A percentile compares a stretch with the other conserved stretches of the same genome.
Conservation (phyloP, 1,284 basidiomycete species). For the Fistulinella staudtii region DNA sequence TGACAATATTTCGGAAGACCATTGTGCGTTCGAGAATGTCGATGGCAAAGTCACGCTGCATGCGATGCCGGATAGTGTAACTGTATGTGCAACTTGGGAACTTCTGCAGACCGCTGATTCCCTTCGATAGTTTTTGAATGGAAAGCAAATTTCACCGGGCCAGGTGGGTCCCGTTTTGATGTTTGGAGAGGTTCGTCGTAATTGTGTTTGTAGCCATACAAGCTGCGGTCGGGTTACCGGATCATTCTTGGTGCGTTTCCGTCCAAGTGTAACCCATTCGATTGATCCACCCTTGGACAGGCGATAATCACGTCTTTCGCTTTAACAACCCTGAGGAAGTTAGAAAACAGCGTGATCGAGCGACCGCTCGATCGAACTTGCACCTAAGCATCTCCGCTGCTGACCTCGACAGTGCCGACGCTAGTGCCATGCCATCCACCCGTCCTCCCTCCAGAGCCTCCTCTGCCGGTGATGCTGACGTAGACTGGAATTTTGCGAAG, state of each 20-base stretch:
- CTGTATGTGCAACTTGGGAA: conserved; percentile 46
- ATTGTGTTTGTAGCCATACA: conserved; percentile 54
- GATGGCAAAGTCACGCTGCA: conserved; percentile 85
- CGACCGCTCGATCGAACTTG: conserved; percentile 64
- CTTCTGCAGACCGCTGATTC: conserved; percentile 7
- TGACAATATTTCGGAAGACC: conserved; percentile 86
- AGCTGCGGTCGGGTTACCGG: conserved; percentile 88
- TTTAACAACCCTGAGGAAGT: conserved; percentile 97
- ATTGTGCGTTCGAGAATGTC: conserved; percentile 87
- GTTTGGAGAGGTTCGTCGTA: conserved; percentile 19
- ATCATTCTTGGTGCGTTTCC: conserved; percentile 79
- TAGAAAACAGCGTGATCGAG: conserved; percentile 81
- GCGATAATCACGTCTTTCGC: conserved; percentile 96
- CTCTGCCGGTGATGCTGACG: conserved; percentile 66
- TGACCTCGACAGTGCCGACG: conserved; percentile 53
- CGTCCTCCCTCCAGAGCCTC: conserved; percentile 75
- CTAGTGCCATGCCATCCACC: conserved; percentile 41
- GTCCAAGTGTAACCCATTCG: conserved; percentile 7
- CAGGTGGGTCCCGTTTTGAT: conserved; percentile 47
- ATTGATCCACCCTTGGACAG: conserved; percentile 40
- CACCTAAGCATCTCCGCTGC: conserved; percentile 59
- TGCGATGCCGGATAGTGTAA: conserved; percentile 75
- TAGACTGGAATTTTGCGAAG: conserved; percentile 93
- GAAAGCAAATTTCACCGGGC: conserved; percentile 75
- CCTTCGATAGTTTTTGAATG: conserved; percentile 76